phyloP scores from a whole-genome alignment of 1,284 basidiomycete genomes.

The Puccinia hordei region DNA sequence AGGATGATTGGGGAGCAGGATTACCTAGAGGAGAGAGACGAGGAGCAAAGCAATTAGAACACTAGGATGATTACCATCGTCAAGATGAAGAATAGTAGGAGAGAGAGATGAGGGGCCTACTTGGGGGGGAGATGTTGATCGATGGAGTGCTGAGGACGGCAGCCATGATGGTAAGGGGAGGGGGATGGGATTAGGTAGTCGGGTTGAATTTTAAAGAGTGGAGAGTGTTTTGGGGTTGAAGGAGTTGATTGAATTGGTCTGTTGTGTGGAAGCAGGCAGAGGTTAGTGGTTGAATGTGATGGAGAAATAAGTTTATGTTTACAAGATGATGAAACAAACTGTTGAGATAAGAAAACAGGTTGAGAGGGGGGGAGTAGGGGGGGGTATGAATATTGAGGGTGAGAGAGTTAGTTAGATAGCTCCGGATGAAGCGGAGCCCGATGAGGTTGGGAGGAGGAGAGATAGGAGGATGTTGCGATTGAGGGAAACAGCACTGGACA shows the following conservation, averaged over 20 bases:
- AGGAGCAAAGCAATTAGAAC: neutral
- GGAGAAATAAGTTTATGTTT: neutral
- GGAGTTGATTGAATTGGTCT: neutral
- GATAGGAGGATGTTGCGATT: neutral
- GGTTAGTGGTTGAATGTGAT: neutral
- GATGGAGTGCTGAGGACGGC: constrained; percentile 24
- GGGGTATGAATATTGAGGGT: neutral
- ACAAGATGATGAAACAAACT: constrained; percentile 17
- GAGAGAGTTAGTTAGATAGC: neutral
- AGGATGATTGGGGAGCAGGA: constrained; percentile 12
- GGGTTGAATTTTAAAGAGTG: neutral
- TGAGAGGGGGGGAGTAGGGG: neutral
- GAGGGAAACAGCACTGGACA: neutral
- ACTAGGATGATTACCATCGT: too few relatives aligned
- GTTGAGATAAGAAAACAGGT: neutral
- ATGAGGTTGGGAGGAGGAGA: too few relatives aligned
- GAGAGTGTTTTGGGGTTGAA: neutral
- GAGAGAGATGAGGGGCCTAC: constrained; percentile 1
- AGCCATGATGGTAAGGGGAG: constrained; percentile 3
- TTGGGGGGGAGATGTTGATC: constrained; percentile 49
- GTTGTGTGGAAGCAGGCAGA: neutral
- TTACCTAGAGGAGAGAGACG: neutral
- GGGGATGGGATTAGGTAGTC: neutral
- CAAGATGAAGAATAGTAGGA: neutral
- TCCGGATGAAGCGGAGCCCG: neutral